phyloP scores from a whole-genome alignment of 352 stramenopile species.

The Globisporangium radiosum region DNA sequence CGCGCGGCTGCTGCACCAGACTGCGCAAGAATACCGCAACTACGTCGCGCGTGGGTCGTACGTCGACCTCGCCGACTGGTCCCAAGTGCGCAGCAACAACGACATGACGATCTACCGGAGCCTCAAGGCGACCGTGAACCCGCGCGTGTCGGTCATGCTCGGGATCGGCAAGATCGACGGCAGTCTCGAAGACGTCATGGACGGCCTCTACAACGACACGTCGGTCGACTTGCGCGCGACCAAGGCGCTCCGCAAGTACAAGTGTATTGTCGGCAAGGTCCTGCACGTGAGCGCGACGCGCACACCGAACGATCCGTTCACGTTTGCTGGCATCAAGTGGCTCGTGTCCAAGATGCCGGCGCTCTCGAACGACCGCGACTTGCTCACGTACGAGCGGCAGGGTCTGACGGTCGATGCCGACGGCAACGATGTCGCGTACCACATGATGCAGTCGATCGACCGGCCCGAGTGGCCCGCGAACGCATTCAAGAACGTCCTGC shows the following conservation, averaged over 20 bases:
- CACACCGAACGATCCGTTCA: slow-evolving; percentile 21
- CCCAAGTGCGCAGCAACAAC: slow-evolving; percentile 11
- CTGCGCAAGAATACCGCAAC: slow-evolving; percentile 9
- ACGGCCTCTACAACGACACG: slow-evolving; percentile 33
- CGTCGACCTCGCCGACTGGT: slow-evolving; percentile 13
- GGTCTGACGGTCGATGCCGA: slow-evolving; percentile 7
- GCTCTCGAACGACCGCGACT: slow-evolving; percentile 25
- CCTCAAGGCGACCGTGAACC: not conserved
- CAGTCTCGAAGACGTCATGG: slow-evolving; percentile 26
- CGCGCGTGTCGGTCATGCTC: slow-evolving; percentile 1
- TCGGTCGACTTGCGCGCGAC: slow-evolving; percentile 22
- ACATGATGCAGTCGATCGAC: slow-evolving; percentile 19
- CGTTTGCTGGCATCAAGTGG: slow-evolving; percentile 43
- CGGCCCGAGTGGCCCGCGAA: slow-evolving; percentile 14
- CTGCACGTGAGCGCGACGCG: slow-evolving; percentile 24
- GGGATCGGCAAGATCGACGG: slow-evolving; percentile 5
- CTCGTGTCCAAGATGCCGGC: slow-evolving; percentile 21
- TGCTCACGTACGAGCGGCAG: slow-evolving; percentile 21
- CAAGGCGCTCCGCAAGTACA: slow-evolving; percentile 23
- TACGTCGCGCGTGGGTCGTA: not conserved
- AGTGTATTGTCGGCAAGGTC: slow-evolving; percentile 19
- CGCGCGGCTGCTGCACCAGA: not conserved
- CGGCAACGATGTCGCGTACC: slow-evolving; percentile 16
- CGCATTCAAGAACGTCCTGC: slow-evolving; percentile 25
- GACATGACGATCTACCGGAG: slow-evolving; percentile 16